Base-by-base conservation (phyloP, 805 yeast species). In the Grigorovia yakushimaensis region DNA sequence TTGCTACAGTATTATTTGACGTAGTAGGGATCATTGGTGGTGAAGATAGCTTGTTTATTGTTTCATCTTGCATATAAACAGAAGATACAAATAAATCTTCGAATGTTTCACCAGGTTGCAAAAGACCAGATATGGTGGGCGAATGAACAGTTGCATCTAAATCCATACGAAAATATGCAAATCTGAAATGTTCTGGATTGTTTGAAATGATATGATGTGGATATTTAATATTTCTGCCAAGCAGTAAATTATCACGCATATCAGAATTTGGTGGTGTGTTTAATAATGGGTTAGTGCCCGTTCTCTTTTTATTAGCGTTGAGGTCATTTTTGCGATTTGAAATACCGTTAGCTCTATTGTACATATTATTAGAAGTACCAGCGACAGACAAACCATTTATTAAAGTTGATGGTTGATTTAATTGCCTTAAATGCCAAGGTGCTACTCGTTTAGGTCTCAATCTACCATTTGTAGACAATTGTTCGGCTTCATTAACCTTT, bases 141-240 rank as follows among this genome's bases (percentile, higher is more conserved):
- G 96, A 79, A 64, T 89, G 97, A 21, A 89, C 78, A 0, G 98
- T 89, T n/a, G 88, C 79, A 15, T 82, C 84, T 54, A 91, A 65
- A 58, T 88, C 94, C 53, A 88, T 96, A 54, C 98, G 74, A 66
- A 93, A 91, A 60, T 91, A 91, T 0, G 98, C 88, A 69, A 86
- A 91, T 52, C 98, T 72, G 61, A 79, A 81, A 51, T 78, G 78
- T 48, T 76, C 79, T 15, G 73, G 73, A 42, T 72, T 70, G 51
- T 70, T 71, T 33, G 70, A 66, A 21, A 70, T 61, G 41, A 71
- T 70, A 45, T 71, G 74, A 3, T 73, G 73, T 15, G 75, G 75
- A 45, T 71, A 71, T 47, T 69, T 65, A 27, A 65, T 62, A 46
- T 58, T 60, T 40, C 63, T 57, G 2, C 65, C 66, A 10, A 57